These are phyloP conservation scores for Venturia pyrina DNA, from an alignment of 2,329 filamentous ascomycete species.

Conservation along the genomic window DNA sequence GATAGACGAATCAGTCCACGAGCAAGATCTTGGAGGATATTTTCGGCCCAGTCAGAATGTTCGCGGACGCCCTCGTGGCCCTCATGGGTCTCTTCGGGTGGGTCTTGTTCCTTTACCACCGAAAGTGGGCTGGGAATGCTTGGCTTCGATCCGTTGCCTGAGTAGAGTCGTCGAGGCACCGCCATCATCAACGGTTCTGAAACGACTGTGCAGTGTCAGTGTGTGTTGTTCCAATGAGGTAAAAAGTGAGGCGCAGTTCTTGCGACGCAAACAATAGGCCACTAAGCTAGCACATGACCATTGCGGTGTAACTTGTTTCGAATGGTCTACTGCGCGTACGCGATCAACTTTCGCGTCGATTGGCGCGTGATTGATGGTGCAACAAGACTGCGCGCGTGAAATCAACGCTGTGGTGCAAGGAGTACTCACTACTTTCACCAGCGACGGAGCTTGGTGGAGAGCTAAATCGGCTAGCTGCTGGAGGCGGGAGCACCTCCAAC, in stretches of 20 bases:
- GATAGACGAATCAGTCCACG: constrained; percentile 21
- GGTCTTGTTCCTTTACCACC: background rate
- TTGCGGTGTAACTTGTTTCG: background rate
- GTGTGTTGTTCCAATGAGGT: background rate
- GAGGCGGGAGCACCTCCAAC: constrained; percentile 15
- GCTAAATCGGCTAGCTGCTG: constrained; percentile 14
- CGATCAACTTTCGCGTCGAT: background rate
- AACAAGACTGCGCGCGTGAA: background rate
- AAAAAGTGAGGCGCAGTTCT: background rate
- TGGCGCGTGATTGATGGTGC: background rate
- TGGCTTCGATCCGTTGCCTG: background rate
- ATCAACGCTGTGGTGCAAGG: background rate
- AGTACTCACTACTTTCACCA: constrained; percentile 9
- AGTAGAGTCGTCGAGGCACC: background rate
- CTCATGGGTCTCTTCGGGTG: background rate
- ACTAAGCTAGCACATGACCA: background rate
- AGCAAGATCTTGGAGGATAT: constrained; percentile 22
- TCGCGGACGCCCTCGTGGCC: constrained; percentile 15
- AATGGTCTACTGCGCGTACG: background rate
- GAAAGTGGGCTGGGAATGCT: background rate
- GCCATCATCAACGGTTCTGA: constrained; percentile 4
- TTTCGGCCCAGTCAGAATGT: constrained; percentile 21
- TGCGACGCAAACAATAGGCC: background rate
- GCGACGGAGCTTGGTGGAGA: constrained; percentile 9
- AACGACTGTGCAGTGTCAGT: background rate